Conservation (phyloP, 495 filamentous ascomycete genomes). For the Penicillium silybi region DNA sequence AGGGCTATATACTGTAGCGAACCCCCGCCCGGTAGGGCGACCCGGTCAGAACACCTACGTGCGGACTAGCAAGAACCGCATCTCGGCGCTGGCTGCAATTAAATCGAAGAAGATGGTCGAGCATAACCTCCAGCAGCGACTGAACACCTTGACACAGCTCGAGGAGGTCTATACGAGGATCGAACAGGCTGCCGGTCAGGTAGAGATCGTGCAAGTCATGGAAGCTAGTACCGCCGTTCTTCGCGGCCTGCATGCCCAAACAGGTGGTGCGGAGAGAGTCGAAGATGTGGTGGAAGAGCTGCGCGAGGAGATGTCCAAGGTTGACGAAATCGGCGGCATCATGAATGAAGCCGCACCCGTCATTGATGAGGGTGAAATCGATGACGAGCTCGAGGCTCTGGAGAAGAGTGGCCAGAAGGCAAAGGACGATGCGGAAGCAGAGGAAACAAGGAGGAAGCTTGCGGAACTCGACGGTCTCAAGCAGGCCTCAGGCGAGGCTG, state of each 20-base stretch:
- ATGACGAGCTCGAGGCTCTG: conserved; percentile 80
- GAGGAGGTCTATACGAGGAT: conserved; percentile 78
- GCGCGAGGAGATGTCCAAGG: conserved; percentile 73
- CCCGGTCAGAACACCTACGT: no score
- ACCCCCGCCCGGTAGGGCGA: no score
- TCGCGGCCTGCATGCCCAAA: conserved; percentile 64
- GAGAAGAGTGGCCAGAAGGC: conserved; percentile 61
- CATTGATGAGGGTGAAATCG: conserved; percentile 80
- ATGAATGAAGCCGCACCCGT: conserved; percentile 59
- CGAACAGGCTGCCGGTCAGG: conserved; percentile 78
- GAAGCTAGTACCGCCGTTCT: conserved; percentile 69
- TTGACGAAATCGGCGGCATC: conserved; percentile 76
- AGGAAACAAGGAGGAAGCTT: conserved; percentile 42
- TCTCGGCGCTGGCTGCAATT: conserved; percentile 71
- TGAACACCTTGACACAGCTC: conserved; percentile 69
- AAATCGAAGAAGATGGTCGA: conserved; percentile 78
- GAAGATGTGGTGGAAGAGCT: conserved; percentile 70
- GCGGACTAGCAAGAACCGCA: conserved; percentile 52
- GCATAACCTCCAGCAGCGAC: conserved; percentile 60
- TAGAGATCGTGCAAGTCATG: conserved; percentile 77
- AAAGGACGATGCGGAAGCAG: conserved; percentile 48
- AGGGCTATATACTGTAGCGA: no score
- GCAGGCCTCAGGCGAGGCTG: conserved; percentile 31
- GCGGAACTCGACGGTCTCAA: conserved; percentile 41
- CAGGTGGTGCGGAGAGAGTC: conserved; percentile 73